Percentiles rank a stretch among this genome's conserved stretches.
Conservation (phyloP, 2,329 filamentous ascomycete species). For the Fusarium austroafricanum region DNA sequence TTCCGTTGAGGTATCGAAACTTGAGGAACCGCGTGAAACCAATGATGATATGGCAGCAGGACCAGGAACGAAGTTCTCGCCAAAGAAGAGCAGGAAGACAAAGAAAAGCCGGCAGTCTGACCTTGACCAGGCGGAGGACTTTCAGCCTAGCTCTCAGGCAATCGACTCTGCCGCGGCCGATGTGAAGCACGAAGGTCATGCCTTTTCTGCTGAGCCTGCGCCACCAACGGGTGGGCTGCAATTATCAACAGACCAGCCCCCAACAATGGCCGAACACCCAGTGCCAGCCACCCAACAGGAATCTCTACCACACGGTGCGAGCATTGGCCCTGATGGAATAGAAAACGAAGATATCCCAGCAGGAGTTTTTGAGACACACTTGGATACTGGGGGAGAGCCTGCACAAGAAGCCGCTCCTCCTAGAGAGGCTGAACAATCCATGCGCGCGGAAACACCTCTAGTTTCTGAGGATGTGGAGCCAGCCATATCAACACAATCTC, state of each 20-base stretch:
- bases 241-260: not conserved
- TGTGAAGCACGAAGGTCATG: not conserved
- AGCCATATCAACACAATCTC: not conserved
- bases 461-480: not conserved
- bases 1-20: not conserved
- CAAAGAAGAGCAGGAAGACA: slow-evolving; percentile 25
- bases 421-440: not conserved
- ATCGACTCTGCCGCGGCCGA: not conserved
- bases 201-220: not conserved
- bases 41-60: not conserved
- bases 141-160: not conserved
- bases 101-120: not conserved
- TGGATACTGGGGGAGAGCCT: not conserved
- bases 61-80: not conserved
- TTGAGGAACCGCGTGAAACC: not conserved
- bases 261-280: not conserved
- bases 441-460: not conserved
- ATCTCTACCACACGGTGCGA: not conserved
- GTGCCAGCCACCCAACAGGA: not conserved
- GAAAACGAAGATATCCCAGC: not conserved
- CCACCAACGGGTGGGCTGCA: not conserved
- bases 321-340: not conserved
- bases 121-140: not conserved
- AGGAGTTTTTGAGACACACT: not conserved
- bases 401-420: not conserved